phyloP scores from a whole-genome alignment of 2,329 filamentous ascomycete species.

The Aspergillus calidoustus region DNA sequence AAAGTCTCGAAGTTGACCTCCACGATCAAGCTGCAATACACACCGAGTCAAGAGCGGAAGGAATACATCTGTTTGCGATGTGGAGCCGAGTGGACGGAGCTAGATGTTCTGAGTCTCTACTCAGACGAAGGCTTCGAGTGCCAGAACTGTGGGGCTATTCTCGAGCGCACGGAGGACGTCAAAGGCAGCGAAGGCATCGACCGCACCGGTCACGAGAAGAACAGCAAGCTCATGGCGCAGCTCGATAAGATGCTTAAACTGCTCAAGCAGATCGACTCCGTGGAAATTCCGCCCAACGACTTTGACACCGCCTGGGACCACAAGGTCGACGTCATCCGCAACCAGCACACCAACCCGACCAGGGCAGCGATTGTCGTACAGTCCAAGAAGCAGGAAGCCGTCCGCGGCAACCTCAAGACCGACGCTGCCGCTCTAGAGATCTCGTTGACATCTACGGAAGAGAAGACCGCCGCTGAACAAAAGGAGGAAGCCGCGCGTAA shows the following conservation, averaged over 20 bases:
- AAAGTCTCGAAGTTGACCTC: constrained; percentile 87
- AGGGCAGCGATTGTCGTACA: constrained; percentile 48
- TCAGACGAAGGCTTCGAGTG: constrained; percentile 75
- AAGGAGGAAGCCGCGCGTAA: constrained; percentile 53
- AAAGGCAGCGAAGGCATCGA: constrained; percentile 49
- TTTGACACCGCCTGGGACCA: constrained; percentile 55
- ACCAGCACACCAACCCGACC: constrained; percentile 48
- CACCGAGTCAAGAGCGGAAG: constrained; percentile 82
- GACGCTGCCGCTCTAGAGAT: constrained; percentile 52
- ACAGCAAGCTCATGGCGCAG: constrained; percentile 54
- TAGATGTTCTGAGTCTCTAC: constrained; percentile 83
- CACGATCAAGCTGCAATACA: constrained; percentile 81
- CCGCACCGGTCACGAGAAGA: constrained; percentile 55
- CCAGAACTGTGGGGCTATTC: constrained; percentile 68
- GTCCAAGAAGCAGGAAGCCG: constrained; percentile 43
- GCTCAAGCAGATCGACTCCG: constrained; percentile 53
- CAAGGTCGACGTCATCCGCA: constrained; percentile 51
- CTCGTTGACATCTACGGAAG: constrained; percentile 53
- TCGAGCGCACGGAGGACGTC: constrained; percentile 52
- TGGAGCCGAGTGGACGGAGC: constrained; percentile 81
- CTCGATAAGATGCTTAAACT: constrained; percentile 52
- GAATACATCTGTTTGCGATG: constrained; percentile 86
- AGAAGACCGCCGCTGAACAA: constrained; percentile 55
- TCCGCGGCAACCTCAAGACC: constrained; percentile 49
- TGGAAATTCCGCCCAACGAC: constrained; percentile 54